Conservation (phyloP, 306 rosid genomes). For the Medicago arabica region DNA sequence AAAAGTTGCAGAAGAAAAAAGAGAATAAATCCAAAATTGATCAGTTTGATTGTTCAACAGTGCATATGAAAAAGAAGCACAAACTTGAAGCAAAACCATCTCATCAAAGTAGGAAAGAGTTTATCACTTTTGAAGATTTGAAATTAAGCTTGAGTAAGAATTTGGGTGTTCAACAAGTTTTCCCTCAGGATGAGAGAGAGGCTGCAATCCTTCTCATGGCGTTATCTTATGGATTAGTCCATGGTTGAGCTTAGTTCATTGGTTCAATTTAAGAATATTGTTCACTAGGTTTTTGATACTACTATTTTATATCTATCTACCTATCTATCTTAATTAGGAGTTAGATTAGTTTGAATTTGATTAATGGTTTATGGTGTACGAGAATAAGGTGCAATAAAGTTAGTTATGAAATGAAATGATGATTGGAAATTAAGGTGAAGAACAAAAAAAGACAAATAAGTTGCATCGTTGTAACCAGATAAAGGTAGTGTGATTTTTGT, state of each 20-base stretch:
- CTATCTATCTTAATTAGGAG: neutral
- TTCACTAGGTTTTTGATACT: constrained; percentile 39
- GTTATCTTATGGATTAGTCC: constrained; percentile 87
- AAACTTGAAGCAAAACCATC: constrained; percentile 24
- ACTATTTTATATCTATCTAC: neutral
- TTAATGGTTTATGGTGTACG: constrained; percentile 26
- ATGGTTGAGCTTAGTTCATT: constrained; percentile 52
- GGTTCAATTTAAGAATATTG: constrained; percentile 10
- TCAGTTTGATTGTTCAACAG: neutral
- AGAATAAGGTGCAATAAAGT: constrained; percentile 23
- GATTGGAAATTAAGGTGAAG: neutral
- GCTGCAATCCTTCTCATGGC: constrained; percentile 96
- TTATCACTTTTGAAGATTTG: constrained; percentile 70
- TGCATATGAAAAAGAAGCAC: constrained; percentile 39
- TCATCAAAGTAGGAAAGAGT: constrained; percentile 47
- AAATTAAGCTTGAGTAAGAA: constrained; percentile 59
- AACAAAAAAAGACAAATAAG: constrained; percentile 24
- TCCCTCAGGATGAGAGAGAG: constrained; percentile 97
- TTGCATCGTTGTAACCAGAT: neutral
- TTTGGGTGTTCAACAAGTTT: constrained; percentile 68
- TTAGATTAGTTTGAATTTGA: constrained; percentile 21
- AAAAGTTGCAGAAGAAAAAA: constrained; percentile 41
- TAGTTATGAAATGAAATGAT: constrained; percentile 2
- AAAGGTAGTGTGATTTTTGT: neutral
- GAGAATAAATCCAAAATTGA: constrained; percentile 44